Evolutionary conservation across 2,329 filamentous ascomycete species (phyloP), one percentile per base, ranked within the genome.

Genomic region (Grosmannia penicillata): DNA sequence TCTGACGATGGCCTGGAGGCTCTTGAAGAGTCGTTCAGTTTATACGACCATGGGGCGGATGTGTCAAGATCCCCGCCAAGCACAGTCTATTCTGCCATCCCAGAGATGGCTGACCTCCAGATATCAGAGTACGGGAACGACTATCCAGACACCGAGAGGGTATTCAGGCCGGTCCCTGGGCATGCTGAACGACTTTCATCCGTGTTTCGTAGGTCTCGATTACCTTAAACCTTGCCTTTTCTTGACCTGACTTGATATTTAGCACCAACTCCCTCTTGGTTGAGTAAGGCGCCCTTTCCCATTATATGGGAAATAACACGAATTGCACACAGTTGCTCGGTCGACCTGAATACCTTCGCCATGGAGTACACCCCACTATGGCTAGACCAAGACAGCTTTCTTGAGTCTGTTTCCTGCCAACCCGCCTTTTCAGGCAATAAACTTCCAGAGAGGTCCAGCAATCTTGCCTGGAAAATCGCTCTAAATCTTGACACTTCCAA

Each of bases 261-360:
- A 63, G 61, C 62, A 1, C 52, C 47, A n/a, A 57, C 64, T 8
- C 63, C 65, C 0, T 36, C 43, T 0, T 57, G 56, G 37, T 52
- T 70, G 4, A 55, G 58, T 4, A 37, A 54, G 1, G 68, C 65
- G 0, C 66, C 70, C 0, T 53, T 73, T 3, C 58, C 61, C 3
- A 55, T 73, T 6, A 47, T 61, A 4, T 75, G 70, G 70, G 70
- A 75, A 40, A 49, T 70, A 0, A 60, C 62, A 0, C 60, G 70
- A 10, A 59, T 66, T 15, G 62, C 64, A 0, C 46, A 63, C 0
- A 56, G 66, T 29, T 72, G 68, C 41, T 50, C 50, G 0, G 56
- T 70, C 3, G 52, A 63, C 22, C 47, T 64, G 2, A 47, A 54
- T 2, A 45, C 56, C 2, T 47, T 60, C 8, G 45, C 54, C 4